A percentile compares a stretch with the other conserved stretches of the same genome.
phyloP scores from a whole-genome alignment of 345 rosid species.

The Brassica incana region DNA sequence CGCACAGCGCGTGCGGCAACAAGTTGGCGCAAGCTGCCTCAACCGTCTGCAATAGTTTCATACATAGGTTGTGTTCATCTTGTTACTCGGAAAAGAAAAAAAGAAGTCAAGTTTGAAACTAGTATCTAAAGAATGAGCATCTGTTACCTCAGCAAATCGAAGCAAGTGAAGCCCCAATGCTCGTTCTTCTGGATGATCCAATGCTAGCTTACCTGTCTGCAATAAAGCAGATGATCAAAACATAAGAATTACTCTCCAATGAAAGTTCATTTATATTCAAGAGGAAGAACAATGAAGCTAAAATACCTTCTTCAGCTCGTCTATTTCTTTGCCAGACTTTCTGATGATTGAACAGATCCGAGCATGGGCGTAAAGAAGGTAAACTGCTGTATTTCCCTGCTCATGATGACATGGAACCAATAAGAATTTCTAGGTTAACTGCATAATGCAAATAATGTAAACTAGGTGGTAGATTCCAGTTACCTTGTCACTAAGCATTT shows the following conservation, averaged over 20 bases:
- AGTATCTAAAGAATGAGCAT: not conserved
- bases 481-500: constrained; percentile 94
- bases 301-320: constrained; percentile 78
- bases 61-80: constrained; percentile 1
- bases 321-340: constrained; percentile 81
- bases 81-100: constrained; percentile 36
- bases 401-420: constrained; percentile 21
- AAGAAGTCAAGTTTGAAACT: not conserved
- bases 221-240: constrained; percentile 18
- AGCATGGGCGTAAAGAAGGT: constrained; percentile 97
- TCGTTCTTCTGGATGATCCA: constrained; percentile 74
- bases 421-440: constrained; percentile 6
- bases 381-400: constrained; percentile 98
- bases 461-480: constrained; percentile 5
- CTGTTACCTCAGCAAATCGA: constrained; percentile 75
- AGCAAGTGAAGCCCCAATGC: constrained; percentile 81
- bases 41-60: constrained; percentile 55
- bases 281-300: constrained; percentile 8
- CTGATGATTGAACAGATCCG: constrained; percentile 96
- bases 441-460: constrained; percentile 19
- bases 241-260: constrained; percentile 8
- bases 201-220: constrained; percentile 55
- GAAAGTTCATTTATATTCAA: constrained; percentile 9
- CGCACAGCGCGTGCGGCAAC: constrained; percentile 72
- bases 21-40: constrained; percentile 81